phyloP scores from a whole-genome alignment of 1,284 basidiomycete genomes.

The Puccinia polysora region DNA sequence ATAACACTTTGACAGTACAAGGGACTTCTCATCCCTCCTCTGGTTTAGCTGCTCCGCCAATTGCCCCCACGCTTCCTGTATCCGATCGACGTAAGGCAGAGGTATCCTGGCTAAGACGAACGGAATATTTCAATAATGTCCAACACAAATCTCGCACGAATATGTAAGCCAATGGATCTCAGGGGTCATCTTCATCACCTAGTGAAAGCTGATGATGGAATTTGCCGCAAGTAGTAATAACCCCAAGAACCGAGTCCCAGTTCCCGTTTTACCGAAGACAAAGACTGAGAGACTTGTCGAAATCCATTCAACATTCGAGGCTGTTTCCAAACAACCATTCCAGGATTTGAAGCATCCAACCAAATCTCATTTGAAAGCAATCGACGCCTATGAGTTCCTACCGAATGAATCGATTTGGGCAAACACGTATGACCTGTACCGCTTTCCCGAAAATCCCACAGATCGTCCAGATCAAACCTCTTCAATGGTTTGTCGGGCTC shows the following conservation, averaged over 20 bases:
- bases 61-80: slow-evolving; percentile 50
- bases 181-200: background rate
- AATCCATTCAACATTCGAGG: slow-evolving; percentile 72
- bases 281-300: slow-evolving; percentile 58
- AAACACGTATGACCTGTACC: slow-evolving; percentile 80
- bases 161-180: slow-evolving; percentile 9
- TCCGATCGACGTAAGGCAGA: slow-evolving; percentile 54
- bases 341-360: slow-evolving; percentile 68
- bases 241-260: slow-evolving; percentile 51
- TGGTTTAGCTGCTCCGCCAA: slow-evolving; percentile 48
- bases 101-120: slow-evolving; percentile 82
- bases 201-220: no score
- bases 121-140: slow-evolving; percentile 67
- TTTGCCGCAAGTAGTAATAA: no score
- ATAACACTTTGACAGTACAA: slow-evolving; percentile 13
- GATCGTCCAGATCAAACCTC: slow-evolving; percentile 34
- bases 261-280: slow-evolving; percentile 46
- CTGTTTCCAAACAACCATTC: slow-evolving; percentile 60
- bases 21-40: slow-evolving; percentile 55
- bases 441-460: slow-evolving; percentile 74
- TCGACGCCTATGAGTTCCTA: slow-evolving; percentile 77
- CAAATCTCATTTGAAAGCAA: slow-evolving; percentile 68
- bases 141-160: slow-evolving; percentile 28
- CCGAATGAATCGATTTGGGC: slow-evolving; percentile 83
- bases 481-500: slow-evolving; percentile 7